Percentiles rank a stretch among this genome's conserved stretches.
Evolutionary conservation across 495 filamentous ascomycete genomes (phyloP).

Genomic region (Hyaloscypha hepaticicola): DNA sequence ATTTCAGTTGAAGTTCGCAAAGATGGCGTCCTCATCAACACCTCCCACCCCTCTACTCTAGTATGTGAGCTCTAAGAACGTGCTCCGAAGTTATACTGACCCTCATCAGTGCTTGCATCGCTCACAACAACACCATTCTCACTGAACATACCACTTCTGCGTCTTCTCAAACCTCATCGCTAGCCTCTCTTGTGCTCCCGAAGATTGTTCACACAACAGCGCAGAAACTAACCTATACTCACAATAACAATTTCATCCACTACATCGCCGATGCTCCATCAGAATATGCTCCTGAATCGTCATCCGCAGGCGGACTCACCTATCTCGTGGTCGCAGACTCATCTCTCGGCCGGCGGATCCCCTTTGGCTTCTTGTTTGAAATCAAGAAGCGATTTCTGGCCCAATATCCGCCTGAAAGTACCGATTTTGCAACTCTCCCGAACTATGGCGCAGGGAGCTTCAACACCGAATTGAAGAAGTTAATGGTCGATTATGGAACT

Average conservation of each 20-base stretch:
- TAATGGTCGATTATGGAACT: constrained; percentile 85
- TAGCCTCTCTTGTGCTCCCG: constrained; percentile 92
- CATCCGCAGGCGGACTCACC: constrained; percentile 73
- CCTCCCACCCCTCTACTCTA: constrained; percentile 76
- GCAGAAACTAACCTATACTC: constrained; percentile 91
- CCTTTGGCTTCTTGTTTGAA: constrained; percentile 90
- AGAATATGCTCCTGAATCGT: constrained; percentile 43
- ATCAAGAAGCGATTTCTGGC: constrained; percentile 85
- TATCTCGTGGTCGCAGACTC: constrained; percentile 80
- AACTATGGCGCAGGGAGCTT: constrained; percentile 89
- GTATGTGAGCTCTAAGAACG: constrained; percentile 45
- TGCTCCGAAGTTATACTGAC: constrained; percentile 21
- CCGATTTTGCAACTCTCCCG: constrained; percentile 74
- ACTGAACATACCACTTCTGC: constrained; percentile 84
- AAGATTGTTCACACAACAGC: constrained; percentile 81
- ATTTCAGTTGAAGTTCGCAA: not conserved
- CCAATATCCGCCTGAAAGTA: constrained; percentile 62
- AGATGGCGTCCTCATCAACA: constrained; percentile 80
- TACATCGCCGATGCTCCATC: constrained; percentile 87
- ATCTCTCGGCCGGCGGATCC: constrained; percentile 78
- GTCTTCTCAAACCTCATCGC: constrained; percentile 70
- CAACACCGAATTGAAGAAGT: constrained; percentile 69
- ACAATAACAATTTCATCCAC: constrained; percentile 88
- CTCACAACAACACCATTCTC: constrained; percentile 87
- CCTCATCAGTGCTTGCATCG: constrained; percentile 75